Evolutionary conservation across 2,329 filamentous ascomycete genomes (phyloP).

Genomic region (Fusarium temperatum): DNA sequence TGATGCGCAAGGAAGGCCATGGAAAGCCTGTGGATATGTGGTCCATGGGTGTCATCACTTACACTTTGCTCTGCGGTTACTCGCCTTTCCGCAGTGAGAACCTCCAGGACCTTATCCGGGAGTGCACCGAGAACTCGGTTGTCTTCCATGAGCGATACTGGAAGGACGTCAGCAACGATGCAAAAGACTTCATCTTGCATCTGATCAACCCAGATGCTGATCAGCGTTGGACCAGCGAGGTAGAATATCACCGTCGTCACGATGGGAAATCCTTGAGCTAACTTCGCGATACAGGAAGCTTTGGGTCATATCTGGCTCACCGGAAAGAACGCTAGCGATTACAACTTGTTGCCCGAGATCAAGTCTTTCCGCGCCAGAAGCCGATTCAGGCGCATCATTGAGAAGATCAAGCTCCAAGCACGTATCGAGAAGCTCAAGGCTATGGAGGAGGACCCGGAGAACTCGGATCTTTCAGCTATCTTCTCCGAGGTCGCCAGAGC

Average conservation of each 20-base stretch:
- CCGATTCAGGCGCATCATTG: conserved; percentile 90
- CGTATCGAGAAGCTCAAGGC: conserved; percentile 94
- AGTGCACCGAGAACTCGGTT: conserved; percentile 84
- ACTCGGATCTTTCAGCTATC: conserved; percentile 69
- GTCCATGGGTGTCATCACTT: conserved; percentile 98
- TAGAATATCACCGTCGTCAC: conserved; percentile 50
- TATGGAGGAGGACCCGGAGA: conserved; percentile 84
- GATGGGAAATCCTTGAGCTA: conserved; percentile 18
- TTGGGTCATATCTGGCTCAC: conserved; percentile 88
- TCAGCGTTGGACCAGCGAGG: conserved; percentile 80
- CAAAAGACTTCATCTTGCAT: conserved; percentile 89
- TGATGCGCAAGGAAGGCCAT: conserved; percentile 97
- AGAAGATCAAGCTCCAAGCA: conserved; percentile 94
- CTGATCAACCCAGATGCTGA: conserved; percentile 83
- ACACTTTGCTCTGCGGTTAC: conserved; percentile 97
- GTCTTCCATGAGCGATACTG: conserved; percentile 98
- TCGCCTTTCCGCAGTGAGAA: conserved; percentile 97
- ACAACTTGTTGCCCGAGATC: conserved; percentile 97
- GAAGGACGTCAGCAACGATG: conserved; percentile 95
- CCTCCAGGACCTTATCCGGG: conserved; percentile 90
- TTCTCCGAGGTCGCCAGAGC: conserved; percentile 95
- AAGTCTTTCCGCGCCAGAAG: conserved; percentile 92
- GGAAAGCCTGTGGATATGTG: conserved; percentile 99
- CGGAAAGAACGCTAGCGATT: conserved; percentile 89
- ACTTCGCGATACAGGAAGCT: conserved; percentile 65